phyloP scores from a whole-genome alignment of 2,329 filamentous ascomycete species.

The Lachnellula occidentalis region DNA sequence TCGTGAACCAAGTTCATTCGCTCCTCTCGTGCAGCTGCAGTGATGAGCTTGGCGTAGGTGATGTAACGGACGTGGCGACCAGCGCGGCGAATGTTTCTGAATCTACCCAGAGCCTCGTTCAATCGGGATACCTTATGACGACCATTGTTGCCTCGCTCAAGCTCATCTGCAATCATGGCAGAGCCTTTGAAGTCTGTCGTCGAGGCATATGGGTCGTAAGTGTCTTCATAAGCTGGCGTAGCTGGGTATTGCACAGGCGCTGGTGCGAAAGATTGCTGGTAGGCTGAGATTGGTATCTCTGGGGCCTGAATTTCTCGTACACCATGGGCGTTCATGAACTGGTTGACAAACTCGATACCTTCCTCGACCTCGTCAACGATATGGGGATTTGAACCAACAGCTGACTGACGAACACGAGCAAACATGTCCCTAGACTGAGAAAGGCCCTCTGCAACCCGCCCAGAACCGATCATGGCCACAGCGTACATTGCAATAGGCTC shows the following conservation, averaged over 20 bases:
- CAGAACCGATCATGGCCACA: conserved; percentile 79
- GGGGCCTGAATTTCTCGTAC: conserved; percentile 49
- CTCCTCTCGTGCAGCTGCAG: conserved; percentile 77
- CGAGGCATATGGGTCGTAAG: conserved; percentile 84
- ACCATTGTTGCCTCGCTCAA: conserved; percentile 74
- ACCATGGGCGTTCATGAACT: conserved; percentile 52
- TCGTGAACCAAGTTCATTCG: conserved; percentile 80
- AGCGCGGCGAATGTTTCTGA: conserved; percentile 88
- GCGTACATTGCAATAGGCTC: conserved; percentile 89
- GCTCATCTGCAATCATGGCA: conserved; percentile 79
- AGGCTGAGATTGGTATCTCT: conserved; percentile 42
- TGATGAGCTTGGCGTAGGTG: conserved; percentile 93
- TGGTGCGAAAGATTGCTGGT: conserved; percentile 41
- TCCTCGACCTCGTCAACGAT: conserved; percentile 80
- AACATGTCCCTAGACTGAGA: conserved; percentile 82
- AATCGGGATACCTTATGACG: conserved; percentile 59
- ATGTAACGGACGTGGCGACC: conserved; percentile 92
- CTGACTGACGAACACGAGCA: conserved; percentile 65
- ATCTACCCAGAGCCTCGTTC: conserved; percentile 73
- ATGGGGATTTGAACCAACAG: conserved; percentile 46
- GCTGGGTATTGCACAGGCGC: conserved; percentile 48
- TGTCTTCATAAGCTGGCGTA: conserved; percentile 66
- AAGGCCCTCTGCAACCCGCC: conserved; percentile 76
- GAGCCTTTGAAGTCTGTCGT: conserved; percentile 93
- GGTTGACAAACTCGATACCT: conserved; percentile 63